Evolutionary conservation across 2,329 filamentous ascomycete genomes (phyloP).

Genomic region (Epichloe sylvatica): DNA sequence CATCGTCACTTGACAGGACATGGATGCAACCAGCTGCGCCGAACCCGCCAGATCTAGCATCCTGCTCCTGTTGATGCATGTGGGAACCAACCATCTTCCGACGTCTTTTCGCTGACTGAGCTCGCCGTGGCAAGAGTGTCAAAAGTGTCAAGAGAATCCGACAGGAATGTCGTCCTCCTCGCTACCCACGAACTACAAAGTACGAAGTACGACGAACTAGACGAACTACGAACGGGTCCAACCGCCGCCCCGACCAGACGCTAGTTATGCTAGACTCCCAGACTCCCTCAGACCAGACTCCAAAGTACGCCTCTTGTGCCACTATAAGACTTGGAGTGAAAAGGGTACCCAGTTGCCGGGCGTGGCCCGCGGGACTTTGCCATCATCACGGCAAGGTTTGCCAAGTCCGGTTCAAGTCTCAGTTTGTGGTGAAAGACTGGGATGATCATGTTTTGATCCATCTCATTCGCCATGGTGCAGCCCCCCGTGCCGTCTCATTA

Average conservation of each 20-base stretch:
- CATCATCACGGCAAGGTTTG: not conserved
- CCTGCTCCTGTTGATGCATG: not conserved
- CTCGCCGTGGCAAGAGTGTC: too few relatives aligned
- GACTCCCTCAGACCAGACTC: not conserved
- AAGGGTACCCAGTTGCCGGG: too few relatives aligned
- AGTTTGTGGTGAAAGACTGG: too few relatives aligned
- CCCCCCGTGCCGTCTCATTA: too few relatives aligned
- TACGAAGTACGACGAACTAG: too few relatives aligned
- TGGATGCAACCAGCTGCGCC: not conserved
- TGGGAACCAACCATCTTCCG: not conserved
- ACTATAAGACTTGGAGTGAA: too few relatives aligned
- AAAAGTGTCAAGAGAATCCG: too few relatives aligned
- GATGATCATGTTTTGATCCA: too few relatives aligned
- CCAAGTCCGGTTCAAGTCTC: not conserved
- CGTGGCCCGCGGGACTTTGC: not conserved
- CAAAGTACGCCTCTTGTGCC: too few relatives aligned
- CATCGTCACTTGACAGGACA: conserved; percentile 1
- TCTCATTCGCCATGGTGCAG: too few relatives aligned
- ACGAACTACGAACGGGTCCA: not conserved
- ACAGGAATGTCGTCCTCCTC: not conserved
- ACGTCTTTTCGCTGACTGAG: not conserved
- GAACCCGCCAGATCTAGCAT: conserved; percentile 3
- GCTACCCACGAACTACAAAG: too few relatives aligned
- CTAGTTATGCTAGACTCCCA: not conserved
- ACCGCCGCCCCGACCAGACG: not conserved